Base-by-base conservation (phyloP, 2,329 filamentous ascomycete genomes). In the Calonectria pauciramosa region DNA sequence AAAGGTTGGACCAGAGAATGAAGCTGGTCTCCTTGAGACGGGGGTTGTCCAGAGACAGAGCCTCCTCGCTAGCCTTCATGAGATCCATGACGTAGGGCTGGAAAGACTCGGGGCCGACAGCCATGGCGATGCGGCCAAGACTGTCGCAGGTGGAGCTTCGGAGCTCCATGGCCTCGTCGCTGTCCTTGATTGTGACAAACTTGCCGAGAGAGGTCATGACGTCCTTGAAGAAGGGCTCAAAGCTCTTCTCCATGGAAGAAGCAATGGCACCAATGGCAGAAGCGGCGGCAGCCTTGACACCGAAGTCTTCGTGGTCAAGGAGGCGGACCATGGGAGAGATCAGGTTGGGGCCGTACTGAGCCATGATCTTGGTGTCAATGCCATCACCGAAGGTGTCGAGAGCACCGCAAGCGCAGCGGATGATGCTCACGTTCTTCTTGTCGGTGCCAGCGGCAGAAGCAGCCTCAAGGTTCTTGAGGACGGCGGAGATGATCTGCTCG, bases 11-110 rank as follows among this genome's bases (percentile, higher is more conserved):
- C 96, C 97, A 99, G 70, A 99, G 90, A 76, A 99, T 97, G 87
- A 98, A 99, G 84, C 95, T 98, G 76, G 96, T 98, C 89, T 99
- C 97, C 85, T 96, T 95, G 67, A 99, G 92, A 72, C 96, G 92
- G 52, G 96, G 94, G 87, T 98, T 96, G 80, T 95, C 96, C 3
- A 99, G 92, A 80, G 94, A 90, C 2, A 99, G 90, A 70, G 94
- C 96, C 86, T 98, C 96, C 86, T 98, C 96, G 79, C 95, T 98
- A 18, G 96, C 94, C 81, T 93, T 91, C 94, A 99, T 98, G 73
- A 99, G 90, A 52, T 95, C 95, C 82, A 94, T 90, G 44, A 99
- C 96, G 83, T 96, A 99, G 18, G 94, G 95, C 88, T 98, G 93
- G 90, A 99, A 99, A 63, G 94, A 90, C 83, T 95, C 90, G 44